Base-by-base conservation (phyloP, 257 asterid genomes). In the Lithospermum erythrorhizon region DNA sequence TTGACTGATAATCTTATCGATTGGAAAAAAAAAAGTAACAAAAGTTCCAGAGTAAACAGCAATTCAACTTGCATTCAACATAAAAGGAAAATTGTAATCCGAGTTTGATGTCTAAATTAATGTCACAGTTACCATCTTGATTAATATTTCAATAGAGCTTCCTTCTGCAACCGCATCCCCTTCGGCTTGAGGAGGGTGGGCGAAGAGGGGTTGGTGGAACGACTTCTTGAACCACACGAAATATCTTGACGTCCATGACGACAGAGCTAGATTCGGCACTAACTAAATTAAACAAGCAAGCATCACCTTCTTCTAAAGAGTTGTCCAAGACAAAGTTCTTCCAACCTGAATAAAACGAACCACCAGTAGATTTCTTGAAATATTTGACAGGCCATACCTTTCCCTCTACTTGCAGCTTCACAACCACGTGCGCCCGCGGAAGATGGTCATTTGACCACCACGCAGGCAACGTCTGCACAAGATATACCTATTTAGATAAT, bases 361-460 rank as follows among this genome's bases (percentile, higher is more conserved):
- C 65, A 8, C 75, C 56, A 35, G 32, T 5, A 35, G 51, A 55
- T 61, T 11, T 71, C 11, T 13, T 37, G 15, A 53, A 19, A 53
- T 53, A 71, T 6, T 16, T 61, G 22, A 56, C 78, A n/a, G 9
- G 2, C 76, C 82, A 79, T 27, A 25, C 37, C 0, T 58, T 70
- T 20, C 66, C 79, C 2, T 60, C 52, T 23, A 53, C 14, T 2
- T 63, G 74, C n/a, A 76, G 78, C 29, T 19, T 64, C 17, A 70
- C 21, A 7, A 60, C 27, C 27, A 30, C 54, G 61, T 32, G 60
- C 58, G 9, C 56, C 15, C 4, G 32, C 0, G 70, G 73, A 56
- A 79, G 76, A 61, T 79, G 70, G 15, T 6, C 9, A 53, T 15
- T 70, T 11, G 75, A 48, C 82, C 84, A 79, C n/a, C 71, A 75